These are phyloP conservation scores for Coleophoma cylindrospora DNA, from an alignment of 2,329 filamentous ascomycete genomes.

Conservation along the genomic window DNA sequence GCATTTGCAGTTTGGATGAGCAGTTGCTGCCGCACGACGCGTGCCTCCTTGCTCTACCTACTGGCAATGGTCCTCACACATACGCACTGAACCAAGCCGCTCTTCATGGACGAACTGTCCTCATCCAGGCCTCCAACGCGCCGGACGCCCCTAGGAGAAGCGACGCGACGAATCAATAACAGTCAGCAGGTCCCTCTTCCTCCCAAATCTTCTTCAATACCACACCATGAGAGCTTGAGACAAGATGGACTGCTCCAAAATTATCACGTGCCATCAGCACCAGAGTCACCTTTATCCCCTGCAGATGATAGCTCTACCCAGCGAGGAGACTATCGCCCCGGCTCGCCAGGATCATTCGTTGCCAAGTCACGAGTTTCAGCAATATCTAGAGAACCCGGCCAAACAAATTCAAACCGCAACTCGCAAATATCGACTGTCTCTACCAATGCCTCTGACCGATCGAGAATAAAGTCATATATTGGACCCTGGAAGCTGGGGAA, in stretches of 20 bases:
- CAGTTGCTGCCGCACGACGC: background rate
- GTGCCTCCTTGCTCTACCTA: background rate
- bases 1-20: too few relatives aligned
- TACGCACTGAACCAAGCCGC: too few relatives aligned
- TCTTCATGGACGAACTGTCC: constrained; percentile 14
- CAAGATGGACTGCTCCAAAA: constrained; percentile 14
- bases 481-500: constrained; percentile 92
- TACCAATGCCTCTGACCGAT: constrained; percentile 26
- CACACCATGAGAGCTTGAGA: constrained; percentile 20
- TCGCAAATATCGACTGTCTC: constrained; percentile 34
- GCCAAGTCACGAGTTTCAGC: constrained; percentile 28
- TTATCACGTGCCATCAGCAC: background rate
- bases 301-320: constrained; percentile 1
- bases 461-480: constrained; percentile 62
- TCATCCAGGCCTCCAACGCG: constrained; percentile 20
- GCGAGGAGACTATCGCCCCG: constrained; percentile 12
- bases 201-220: constrained; percentile 13
- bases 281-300: too few relatives aligned
- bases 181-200: background rate
- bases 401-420: constrained; percentile 28
- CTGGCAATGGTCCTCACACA: background rate
- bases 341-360: constrained; percentile 21
- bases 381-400: constrained; percentile 25
- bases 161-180: constrained; percentile 26
- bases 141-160: constrained; percentile 25